Evolutionary conservation across 495 filamentous ascomycete genomes (phyloP).

Genomic region (Pseudomonodictys pantanalensis): DNA sequence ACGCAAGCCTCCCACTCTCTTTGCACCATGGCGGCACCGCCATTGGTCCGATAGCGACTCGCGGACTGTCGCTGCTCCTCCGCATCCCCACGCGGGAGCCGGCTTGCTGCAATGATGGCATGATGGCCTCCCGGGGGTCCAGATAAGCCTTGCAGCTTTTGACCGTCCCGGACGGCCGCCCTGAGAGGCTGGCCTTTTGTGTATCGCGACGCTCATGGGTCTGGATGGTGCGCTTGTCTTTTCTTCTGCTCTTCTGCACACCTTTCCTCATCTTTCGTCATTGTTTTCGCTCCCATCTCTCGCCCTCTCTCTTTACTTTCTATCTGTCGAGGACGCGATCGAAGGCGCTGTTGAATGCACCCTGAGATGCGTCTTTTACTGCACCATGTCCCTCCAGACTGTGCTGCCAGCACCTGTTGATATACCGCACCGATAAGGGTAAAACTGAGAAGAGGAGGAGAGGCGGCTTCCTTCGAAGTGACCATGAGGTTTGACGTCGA

Average conservation of each 20-base stretch:
- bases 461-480: constrained; percentile 1
- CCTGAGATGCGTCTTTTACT: constrained; percentile 14
- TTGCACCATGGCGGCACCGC: too few relatives aligned
- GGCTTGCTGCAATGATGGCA: too few relatives aligned
- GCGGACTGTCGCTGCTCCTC: too few relatives aligned
- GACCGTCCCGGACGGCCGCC: background rate
- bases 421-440: constrained; percentile 13
- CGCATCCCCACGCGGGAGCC: too few relatives aligned
- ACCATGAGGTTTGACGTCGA: constrained; percentile 41
- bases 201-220: too few relatives aligned
- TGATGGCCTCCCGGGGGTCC: too few relatives aligned
- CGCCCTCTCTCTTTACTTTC: background rate
- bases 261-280: background rate
- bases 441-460: background rate
- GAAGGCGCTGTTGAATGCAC: background rate
- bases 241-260: background rate
- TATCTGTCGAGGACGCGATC: background rate
- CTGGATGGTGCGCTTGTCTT: background rate
- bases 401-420: background rate
- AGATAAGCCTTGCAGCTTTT: background rate
- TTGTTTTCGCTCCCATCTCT: background rate
- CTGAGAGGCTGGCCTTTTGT: background rate
- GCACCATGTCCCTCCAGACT: constrained; percentile 27
- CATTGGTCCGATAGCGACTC: too few relatives aligned
- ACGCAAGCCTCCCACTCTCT: too few relatives aligned